These are phyloP conservation scores for Xylariaceae sp. DNA, from an alignment of 2,329 filamentous ascomycete genomes.

Conservation along the genomic window DNA sequence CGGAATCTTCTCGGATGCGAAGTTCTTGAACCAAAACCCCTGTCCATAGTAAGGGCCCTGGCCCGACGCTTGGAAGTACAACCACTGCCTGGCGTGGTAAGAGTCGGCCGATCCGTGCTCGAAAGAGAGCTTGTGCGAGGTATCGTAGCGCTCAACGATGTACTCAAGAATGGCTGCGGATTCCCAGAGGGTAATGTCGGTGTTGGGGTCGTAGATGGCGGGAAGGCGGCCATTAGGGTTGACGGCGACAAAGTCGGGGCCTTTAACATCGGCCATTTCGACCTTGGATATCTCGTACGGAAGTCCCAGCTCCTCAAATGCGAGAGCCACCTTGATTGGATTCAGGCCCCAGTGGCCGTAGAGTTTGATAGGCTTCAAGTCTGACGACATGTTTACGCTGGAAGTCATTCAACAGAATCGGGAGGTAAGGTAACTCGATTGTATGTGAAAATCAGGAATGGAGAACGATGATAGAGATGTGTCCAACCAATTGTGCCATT, in stretches of 20 bases:
- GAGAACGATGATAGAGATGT: too few relatives aligned
- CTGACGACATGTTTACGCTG: neutral
- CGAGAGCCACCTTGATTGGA: conserved; percentile 26
- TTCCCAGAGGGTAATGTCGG: conserved; percentile 16
- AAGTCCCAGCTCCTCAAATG: conserved; percentile 26
- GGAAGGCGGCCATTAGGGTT: conserved; percentile 18
- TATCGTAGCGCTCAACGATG: conserved; percentile 32
- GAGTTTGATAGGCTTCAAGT: conserved; percentile 25
- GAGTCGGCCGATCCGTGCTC: conserved; percentile 26
- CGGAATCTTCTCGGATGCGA: conserved; percentile 22
- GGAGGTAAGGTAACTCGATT: too few relatives aligned
- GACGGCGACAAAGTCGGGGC: conserved; percentile 7
- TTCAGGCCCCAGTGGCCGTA: conserved; percentile 25
- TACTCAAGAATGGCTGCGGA: conserved; percentile 18
- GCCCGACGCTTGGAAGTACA: conserved; percentile 37
- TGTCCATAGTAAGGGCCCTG: conserved; percentile 35
- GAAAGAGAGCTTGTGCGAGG: conserved; percentile 32
- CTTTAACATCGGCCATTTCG: conserved; percentile 11
- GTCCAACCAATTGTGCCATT: too few relatives aligned
- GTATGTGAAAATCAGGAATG: too few relatives aligned
- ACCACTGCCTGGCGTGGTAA: conserved; percentile 36
- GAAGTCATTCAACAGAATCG: too few relatives aligned
- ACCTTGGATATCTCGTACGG: conserved; percentile 19
- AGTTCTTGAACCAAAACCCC: neutral
- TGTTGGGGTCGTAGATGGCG: conserved; percentile 17